Conservation (phyloP, 306 rosid genomes). For the Carpinus fangiana region DNA sequence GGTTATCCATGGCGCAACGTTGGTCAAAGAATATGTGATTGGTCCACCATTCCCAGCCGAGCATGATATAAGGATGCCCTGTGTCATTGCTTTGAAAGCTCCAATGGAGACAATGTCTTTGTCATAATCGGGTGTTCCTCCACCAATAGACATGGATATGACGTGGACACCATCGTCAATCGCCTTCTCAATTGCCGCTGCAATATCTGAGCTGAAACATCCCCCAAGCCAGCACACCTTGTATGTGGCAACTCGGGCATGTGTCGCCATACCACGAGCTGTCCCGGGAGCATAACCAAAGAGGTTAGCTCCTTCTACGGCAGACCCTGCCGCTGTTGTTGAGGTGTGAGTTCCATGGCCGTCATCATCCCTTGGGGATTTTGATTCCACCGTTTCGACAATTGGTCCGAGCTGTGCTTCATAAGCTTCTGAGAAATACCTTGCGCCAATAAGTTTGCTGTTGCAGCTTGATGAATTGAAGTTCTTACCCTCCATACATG, state of each 20-base stretch:
- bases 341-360: conserved; percentile 98
- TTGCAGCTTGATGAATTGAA: conserved; percentile 72
- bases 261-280: conserved; percentile 85
- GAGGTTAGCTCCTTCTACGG: conserved; percentile 68
- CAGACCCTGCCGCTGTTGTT: conserved; percentile 81
- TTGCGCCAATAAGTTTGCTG: conserved; percentile 79
- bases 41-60: conserved; percentile 94
- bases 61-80: conserved; percentile 68
- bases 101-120: conserved; percentile 69
- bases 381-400: conserved; percentile 54
- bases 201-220: conserved; percentile 64
- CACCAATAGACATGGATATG: conserved; percentile 85
- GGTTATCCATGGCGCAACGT: conserved; percentile 85
- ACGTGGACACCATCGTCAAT: conserved; percentile 73
- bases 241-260: conserved; percentile 76
- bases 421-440: conserved; percentile 66
- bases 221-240: conserved; percentile 83
- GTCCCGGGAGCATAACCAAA: conserved; percentile 76
- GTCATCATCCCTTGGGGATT: conserved; percentile 81
- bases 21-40: conserved; percentile 36
- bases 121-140: conserved; percentile 43
- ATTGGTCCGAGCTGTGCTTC: conserved; percentile 60
- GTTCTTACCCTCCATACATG: conserved; percentile 62
- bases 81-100: conserved; percentile 65
- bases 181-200: conserved; percentile 83